phyloP scores from a whole-genome alignment of 176 grass and related monocot genomes.

The Zoysia pacifica region DNA sequence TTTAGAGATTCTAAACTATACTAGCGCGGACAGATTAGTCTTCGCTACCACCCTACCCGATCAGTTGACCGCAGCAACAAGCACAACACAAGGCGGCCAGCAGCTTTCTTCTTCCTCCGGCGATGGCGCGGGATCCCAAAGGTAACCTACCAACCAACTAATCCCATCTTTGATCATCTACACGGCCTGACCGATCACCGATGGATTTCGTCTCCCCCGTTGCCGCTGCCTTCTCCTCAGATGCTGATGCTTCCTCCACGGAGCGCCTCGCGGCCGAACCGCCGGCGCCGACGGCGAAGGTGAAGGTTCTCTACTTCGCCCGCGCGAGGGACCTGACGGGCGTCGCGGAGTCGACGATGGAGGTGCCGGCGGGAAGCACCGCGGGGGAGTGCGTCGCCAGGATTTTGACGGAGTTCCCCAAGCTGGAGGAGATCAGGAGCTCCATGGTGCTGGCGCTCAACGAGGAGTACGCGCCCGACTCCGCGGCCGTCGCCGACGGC shows the following conservation, averaged over 20 bases:
- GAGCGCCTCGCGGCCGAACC: neutral
- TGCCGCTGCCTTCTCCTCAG: slow-evolving; percentile 5
- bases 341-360: slow-evolving; percentile 43
- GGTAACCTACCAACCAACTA: neutral
- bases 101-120: neutral
- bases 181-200: neutral
- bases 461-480: slow-evolving; percentile 79
- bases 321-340: slow-evolving; percentile 80
- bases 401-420: slow-evolving; percentile 63
- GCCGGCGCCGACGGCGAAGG: slow-evolving; percentile 12
- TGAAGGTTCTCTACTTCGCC: slow-evolving; percentile 90
- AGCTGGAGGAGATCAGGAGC: slow-evolving; percentile 73
- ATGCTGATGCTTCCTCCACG: slow-evolving; percentile 8
- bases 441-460: slow-evolving; percentile 87
- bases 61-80: slow-evolving; percentile 1
- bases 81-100: neutral
- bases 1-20: too few species aligned
- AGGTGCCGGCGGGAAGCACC: slow-evolving; percentile 63
- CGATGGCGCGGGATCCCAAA: slow-evolving; percentile 38
- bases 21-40: too few species aligned
- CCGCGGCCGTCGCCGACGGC: slow-evolving; percentile 50
- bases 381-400: slow-evolving; percentile 61
- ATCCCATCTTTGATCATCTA: neutral
- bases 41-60: too few species aligned
- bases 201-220: neutral